phyloP scores from a whole-genome alignment of 139 green algal species.

The Chlorella vulgaris region DNA sequence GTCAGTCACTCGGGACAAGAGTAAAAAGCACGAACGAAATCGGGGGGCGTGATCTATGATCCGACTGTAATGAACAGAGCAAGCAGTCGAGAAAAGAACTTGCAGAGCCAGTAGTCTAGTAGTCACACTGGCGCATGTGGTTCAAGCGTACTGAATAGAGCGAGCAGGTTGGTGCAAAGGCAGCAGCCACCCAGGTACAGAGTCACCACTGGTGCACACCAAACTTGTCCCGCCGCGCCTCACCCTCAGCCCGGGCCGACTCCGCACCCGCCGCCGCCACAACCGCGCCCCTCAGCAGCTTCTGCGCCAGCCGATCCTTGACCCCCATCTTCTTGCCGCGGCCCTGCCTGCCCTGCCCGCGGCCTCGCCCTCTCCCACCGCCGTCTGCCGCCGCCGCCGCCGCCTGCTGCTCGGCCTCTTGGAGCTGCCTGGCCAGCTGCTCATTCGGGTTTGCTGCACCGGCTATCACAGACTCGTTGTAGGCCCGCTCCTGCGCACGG shows the following conservation, averaged over 20 bases:
- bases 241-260: background rate
- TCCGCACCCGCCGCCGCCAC: constrained; percentile 13
- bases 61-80: no score
- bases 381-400: no score
- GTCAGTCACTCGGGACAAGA: no score
- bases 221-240: constrained; percentile 23
- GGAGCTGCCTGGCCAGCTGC: background rate
- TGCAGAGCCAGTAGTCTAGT: no score
- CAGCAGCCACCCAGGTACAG: background rate
- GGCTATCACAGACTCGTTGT: constrained; percentile 40
- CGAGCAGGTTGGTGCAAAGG: background rate
- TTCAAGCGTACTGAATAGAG: no score
- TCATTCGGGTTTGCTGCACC: background rate
- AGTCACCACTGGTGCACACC: constrained; percentile 29
- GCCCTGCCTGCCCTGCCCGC: background rate
- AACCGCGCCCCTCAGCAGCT: constrained; percentile 24
- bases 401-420: no score
- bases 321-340: constrained; percentile 8
- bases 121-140: no score
- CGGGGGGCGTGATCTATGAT: no score
- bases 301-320: constrained; percentile 21
- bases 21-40: no score
- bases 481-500: constrained; percentile 28
- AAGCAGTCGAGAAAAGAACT: no score
- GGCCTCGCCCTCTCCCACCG: no score